phyloP scores from a whole-genome alignment of 371 early-diverging fungal genomes.

The Mortierella polycephala region DNA sequence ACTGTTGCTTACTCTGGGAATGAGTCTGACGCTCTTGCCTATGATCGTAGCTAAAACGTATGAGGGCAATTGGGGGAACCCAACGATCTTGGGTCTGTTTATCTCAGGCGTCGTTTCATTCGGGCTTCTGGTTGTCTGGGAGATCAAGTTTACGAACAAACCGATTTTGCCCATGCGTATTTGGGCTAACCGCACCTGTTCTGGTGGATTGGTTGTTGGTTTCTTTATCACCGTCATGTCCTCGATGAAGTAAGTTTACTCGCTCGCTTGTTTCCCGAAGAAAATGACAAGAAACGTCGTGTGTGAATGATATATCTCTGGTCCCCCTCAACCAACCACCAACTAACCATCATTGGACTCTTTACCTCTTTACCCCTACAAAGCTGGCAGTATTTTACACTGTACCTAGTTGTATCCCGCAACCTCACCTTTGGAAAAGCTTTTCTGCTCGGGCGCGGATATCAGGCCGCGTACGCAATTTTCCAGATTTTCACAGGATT shows the following conservation, averaged over 20 bases:
- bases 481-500: slow-evolving; percentile 50
- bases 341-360: no score
- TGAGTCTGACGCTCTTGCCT: slow-evolving; percentile 57
- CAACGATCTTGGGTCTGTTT: slow-evolving; percentile 47
- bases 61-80: slow-evolving; percentile 58
- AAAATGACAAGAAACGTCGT: no score
- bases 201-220: slow-evolving; percentile 57
- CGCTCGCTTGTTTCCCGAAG: no score
- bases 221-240: slow-evolving; percentile 58
- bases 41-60: slow-evolving; percentile 54
- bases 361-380: no score
- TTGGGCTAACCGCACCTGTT: slow-evolving; percentile 59
- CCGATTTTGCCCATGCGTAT: slow-evolving; percentile 60
- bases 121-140: slow-evolving; percentile 56
- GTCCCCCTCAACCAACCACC: no score
- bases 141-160: slow-evolving; percentile 55
- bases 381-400: slow-evolving; percentile 54
- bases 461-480: slow-evolving; percentile 53
- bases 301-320: no score
- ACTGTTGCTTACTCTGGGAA: slow-evolving; percentile 54
- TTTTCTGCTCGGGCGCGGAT: slow-evolving; percentile 56
- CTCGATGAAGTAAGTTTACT: slow-evolving; percentile 33
- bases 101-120: slow-evolving; percentile 40
- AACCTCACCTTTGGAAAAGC: slow-evolving; percentile 40
- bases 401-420: slow-evolving; percentile 62